These are phyloP conservation scores for Neotropicomus parvogracilis DNA, from an alignment of 1,284 basidiomycete genomes.

Conservation along the genomic window DNA sequence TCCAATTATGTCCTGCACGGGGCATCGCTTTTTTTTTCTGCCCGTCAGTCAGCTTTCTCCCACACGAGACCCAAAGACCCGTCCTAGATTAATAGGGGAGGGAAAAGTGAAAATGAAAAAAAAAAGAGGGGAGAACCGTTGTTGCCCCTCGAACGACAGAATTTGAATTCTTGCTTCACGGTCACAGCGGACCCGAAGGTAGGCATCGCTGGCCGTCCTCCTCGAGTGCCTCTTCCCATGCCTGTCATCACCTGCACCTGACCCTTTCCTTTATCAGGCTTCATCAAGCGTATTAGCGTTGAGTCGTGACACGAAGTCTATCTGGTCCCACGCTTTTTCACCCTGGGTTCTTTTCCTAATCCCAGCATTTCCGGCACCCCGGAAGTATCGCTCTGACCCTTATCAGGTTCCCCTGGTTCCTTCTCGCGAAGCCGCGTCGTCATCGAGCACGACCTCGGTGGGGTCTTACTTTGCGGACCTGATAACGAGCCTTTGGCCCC, in stretches of 20 bases:
- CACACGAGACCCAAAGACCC: constrained; percentile 2
- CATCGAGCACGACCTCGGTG: too few species aligned
- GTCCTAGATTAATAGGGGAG: background rate
- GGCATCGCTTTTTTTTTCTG: background rate
- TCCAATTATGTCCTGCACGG: background rate
- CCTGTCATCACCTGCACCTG: constrained; percentile 2
- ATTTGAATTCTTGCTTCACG: background rate
- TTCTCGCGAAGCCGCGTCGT: too few species aligned
- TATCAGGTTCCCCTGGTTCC: too few species aligned
- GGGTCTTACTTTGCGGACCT: background rate
- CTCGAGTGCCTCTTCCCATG: constrained; percentile 8
- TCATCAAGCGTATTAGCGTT: background rate
- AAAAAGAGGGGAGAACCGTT: background rate
- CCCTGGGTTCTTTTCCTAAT: background rate
- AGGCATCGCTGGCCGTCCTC: too few species aligned
- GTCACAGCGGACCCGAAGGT: constrained; percentile 8
- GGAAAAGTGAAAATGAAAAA: too few species aligned
- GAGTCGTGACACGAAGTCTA: constrained; percentile 6
- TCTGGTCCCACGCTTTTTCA: background rate
- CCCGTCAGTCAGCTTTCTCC: background rate
- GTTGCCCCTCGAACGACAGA: background rate
- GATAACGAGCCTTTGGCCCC: background rate
- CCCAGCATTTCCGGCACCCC: constrained; percentile 8
- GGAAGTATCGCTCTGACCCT: background rate
- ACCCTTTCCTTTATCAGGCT: background rate